Base-by-base conservation (phyloP, 305 asterid genomes). In the Fraxinus nigra region DNA sequence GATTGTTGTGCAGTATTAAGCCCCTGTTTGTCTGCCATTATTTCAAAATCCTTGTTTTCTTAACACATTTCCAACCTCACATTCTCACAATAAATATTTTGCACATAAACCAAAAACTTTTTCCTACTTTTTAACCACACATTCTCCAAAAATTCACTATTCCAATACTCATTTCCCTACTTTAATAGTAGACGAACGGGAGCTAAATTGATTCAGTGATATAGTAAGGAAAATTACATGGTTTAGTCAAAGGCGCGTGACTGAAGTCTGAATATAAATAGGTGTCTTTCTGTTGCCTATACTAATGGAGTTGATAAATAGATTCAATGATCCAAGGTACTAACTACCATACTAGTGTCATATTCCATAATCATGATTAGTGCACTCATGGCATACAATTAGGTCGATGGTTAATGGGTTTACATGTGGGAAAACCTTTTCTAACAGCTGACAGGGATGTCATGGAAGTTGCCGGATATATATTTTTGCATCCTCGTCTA, bases 341-440 rank as follows among this genome's bases (percentile, higher is more conserved):
- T 8, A 59, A 59, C 30, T 0, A 59, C 13, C 28, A 18, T 18
- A 59, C 2, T 59, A 20, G 69, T 20, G 26, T 59, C 24, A 18
- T 18, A 20, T 20, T 20, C 10, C 69, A 59, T 20, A 6, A 61
- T 61, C 70, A 61, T 61, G 26, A 61, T 22, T 61, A 22, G 32
- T 61, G 22, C 13, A 22, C 70, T 9, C 28, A 22, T 61, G 16
- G 32, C 70, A 61, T 61, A 22, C 98, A 34, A 96, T 73, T 20
- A 94, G 97, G 85, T 96, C 97, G 61, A 96, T 90, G 37, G 99
- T 98, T 61, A 91, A 77, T 56, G 99, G 93, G 80, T 92, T 90
- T 77, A 96, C 92, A 84, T 91, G 95, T 77, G 97, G 92, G 89
- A 96, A 96, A 70, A 84, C 85, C 65, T 85, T 83, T 10, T 92